These are phyloP conservation scores for Scheffersomyces segobiensis DNA, from an alignment of 1,139 yeast species.

Conservation along the genomic window DNA sequence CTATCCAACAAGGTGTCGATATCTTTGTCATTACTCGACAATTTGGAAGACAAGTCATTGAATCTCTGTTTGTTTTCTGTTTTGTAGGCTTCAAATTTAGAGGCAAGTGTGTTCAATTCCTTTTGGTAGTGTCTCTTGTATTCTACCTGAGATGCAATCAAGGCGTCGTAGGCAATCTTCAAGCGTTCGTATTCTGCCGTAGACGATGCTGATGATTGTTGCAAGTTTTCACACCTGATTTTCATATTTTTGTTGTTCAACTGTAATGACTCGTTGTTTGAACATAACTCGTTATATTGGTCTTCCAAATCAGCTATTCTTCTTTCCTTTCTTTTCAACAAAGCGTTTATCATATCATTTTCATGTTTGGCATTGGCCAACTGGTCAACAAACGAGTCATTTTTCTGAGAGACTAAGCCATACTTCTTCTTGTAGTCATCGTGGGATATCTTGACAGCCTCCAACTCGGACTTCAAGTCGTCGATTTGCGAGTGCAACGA, in stretches of 20 bases:
- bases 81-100: constrained; percentile 40
- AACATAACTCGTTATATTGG: constrained; percentile 48
- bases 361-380: constrained; percentile 71
- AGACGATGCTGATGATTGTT: constrained; percentile 46
- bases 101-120: constrained; percentile 28
- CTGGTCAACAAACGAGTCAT: constrained; percentile 64
- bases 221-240: constrained; percentile 48
- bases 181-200: constrained; percentile 58
- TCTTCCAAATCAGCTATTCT: constrained; percentile 62
- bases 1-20: constrained; percentile 45
- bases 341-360: constrained; percentile 63
- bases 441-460: constrained; percentile 37
- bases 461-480: constrained; percentile 52
- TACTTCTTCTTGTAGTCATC: constrained; percentile 50
- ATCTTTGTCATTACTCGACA: constrained; percentile 44
- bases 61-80: constrained; percentile 32
- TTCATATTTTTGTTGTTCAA: constrained; percentile 51
- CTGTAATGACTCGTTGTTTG: constrained; percentile 45
- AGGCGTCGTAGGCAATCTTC: constrained; percentile 62
- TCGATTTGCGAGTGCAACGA: constrained; percentile 55
- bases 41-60: constrained; percentile 26
- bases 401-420: constrained; percentile 47
- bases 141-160: constrained; percentile 56
- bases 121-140: constrained; percentile 53
- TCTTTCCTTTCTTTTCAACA: constrained; percentile 64